A percentile compares a stretch with the other conserved stretches of the same genome.
Conservation (phyloP, 176 grass and related monocot species). For the Oropetium thomaeum region DNA sequence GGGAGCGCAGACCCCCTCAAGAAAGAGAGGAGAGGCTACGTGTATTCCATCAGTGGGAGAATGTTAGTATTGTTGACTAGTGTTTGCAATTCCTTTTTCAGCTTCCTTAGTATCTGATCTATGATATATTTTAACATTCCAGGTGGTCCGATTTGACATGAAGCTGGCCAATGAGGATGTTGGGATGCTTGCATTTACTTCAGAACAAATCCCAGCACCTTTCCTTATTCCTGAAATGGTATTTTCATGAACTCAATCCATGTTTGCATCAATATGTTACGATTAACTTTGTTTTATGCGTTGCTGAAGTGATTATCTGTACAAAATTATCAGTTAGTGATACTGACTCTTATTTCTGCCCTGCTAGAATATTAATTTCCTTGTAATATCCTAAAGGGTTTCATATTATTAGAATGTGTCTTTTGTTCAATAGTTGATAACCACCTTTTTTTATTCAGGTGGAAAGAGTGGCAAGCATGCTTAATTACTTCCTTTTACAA, state of each 20-base stretch:
- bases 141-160: slow-evolving; percentile 97
- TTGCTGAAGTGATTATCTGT: neutral
- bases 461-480: slow-evolving; percentile 94
- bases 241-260: slow-evolving; percentile 23
- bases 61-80: slow-evolving; percentile 52
- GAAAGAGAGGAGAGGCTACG: slow-evolving; percentile 92
- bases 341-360: neutral
- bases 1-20: slow-evolving; percentile 75
- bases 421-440: slow-evolving; percentile 12
- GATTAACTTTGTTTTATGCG: neutral
- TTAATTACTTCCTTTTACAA: slow-evolving; percentile 99
- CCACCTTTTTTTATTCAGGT: slow-evolving; percentile 49
- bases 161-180: slow-evolving; percentile 98
- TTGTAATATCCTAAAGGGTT: slow-evolving; percentile 7
- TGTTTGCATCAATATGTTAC: neutral
- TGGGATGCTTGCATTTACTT: slow-evolving; percentile 94
- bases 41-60: slow-evolving; percentile 89
- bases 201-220: slow-evolving; percentile 97
- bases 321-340: neutral
- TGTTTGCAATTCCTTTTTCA: slow-evolving; percentile 10
- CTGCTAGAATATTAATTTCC: neutral
- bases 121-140: slow-evolving; percentile 47
- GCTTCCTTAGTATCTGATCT: neutral
- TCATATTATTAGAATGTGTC: neutral
- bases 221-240: slow-evolving; percentile 98